Conservation (phyloP, 495 filamentous ascomycete species). For the Annulohypoxylon stygium region DNA sequence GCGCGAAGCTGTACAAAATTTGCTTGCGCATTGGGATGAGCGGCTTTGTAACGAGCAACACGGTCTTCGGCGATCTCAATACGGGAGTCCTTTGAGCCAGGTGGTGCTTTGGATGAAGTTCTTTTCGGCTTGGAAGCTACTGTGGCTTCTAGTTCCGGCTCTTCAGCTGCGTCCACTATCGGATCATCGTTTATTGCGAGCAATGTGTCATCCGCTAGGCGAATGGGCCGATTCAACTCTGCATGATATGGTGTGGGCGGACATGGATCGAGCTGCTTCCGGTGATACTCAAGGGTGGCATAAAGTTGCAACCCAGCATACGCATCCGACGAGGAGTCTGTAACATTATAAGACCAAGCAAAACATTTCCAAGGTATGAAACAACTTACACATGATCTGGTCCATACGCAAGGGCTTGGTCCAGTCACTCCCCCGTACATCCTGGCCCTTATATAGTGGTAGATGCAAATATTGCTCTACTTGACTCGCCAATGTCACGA, state of each 20-base stretch:
- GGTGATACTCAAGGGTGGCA: conserved; percentile 74
- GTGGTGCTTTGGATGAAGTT: conserved; percentile 2
- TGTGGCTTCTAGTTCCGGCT: conserved; percentile 25
- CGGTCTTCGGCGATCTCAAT: conserved; percentile 55
- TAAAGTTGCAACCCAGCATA: conserved; percentile 84
- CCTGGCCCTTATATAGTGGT: conserved; percentile 78
- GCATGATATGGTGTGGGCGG: conserved; percentile 78
- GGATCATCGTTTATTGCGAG: conserved; percentile 39
- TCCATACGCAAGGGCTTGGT: conserved; percentile 66
- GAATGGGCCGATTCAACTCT: conserved; percentile 74
- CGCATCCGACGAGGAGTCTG: conserved; percentile 86
- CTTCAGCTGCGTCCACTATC: conserved; percentile 28
- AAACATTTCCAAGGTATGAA: background rate
- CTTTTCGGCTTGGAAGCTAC: conserved; percentile 18
- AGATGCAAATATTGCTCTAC: conserved; percentile 78
- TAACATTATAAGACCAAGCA: background rate
- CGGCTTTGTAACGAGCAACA: conserved; percentile 47
- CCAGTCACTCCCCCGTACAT: conserved; percentile 82
- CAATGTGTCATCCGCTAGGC: conserved; percentile 56
- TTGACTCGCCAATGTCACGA: conserved; percentile 75
- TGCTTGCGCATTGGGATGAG: conserved; percentile 44
- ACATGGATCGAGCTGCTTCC: conserved; percentile 71
- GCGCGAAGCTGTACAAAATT: conserved; percentile 62
- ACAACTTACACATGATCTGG: conserved; percentile 78
- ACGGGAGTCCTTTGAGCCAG: conserved; percentile 49